These are phyloP conservation scores for Lantana camara DNA, from an alignment of 257 asterid genomes.

Conservation along the genomic window DNA sequence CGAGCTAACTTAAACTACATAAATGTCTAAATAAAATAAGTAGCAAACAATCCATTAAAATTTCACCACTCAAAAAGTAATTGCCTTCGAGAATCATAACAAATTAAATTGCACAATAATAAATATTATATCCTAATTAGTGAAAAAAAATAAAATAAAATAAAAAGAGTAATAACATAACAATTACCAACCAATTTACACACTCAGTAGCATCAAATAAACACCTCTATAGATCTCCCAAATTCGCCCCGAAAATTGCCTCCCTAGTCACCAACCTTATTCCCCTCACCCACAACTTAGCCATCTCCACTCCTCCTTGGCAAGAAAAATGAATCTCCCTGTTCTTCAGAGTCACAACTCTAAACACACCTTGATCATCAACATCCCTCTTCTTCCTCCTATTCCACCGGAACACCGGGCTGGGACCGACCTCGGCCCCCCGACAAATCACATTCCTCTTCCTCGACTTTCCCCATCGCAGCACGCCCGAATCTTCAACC, in stretches of 20 bases:
- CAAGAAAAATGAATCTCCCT: constrained; percentile 74
- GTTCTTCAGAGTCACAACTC: constrained; percentile 62
- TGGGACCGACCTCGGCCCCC: constrained; percentile 63
- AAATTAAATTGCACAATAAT: too few species aligned
- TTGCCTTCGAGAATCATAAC: too few species aligned
- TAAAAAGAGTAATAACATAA: too few species aligned
- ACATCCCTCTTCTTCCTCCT: constrained; percentile 59
- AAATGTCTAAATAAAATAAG: too few species aligned
- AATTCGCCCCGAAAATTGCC: constrained; percentile 43
- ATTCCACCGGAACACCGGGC: constrained; percentile 53
- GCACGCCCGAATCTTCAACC: constrained; percentile 48
- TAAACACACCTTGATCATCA: constrained; percentile 56
- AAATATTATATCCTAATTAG: too few species aligned
- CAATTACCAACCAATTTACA: too few species aligned
- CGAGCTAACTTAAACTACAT: too few species aligned
- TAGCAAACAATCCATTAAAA: too few species aligned
- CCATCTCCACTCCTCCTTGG: constrained; percentile 55
- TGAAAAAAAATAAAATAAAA: too few species aligned
- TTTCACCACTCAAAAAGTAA: too few species aligned
- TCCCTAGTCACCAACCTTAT: constrained; percentile 62
- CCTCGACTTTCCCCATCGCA: constrained; percentile 72
- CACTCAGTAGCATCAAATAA: too few species aligned
- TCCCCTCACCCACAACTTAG: constrained; percentile 75
- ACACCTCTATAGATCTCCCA: neutral
- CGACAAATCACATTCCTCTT: constrained; percentile 64